phyloP scores from a whole-genome alignment of 441 rosid species.

The Croton setiger region DNA sequence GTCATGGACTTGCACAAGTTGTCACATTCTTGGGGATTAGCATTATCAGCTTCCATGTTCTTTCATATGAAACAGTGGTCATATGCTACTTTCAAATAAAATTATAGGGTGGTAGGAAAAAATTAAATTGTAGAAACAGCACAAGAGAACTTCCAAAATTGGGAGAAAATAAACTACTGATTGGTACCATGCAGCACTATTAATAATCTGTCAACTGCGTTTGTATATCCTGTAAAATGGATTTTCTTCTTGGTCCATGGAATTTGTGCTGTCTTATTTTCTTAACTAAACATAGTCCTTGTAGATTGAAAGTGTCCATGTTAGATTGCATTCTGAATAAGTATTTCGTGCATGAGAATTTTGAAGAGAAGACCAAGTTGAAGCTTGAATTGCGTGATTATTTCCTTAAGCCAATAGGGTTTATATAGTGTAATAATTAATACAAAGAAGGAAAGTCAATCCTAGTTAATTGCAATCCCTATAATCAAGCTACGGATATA shows the following conservation, averaged over 20 bases:
- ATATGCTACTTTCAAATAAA: neutral
- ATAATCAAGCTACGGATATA: neutral
- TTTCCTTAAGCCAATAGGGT: no score
- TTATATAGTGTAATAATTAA: no score
- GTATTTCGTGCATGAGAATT: no score
- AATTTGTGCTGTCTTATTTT: neutral
- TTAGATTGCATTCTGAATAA: neutral
- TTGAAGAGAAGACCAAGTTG: no score
- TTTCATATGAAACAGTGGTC: neutral
- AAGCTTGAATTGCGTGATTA: no score
- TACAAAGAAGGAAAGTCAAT: no score
- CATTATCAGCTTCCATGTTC: neutral
- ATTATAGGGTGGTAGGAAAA: slow-evolving; percentile 2
- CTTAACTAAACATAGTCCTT: neutral
- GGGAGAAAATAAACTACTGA: neutral
- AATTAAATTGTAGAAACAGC: neutral
- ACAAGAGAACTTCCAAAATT: neutral
- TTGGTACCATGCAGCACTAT: neutral
- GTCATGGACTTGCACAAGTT: neutral
- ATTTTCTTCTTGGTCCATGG: neutral
- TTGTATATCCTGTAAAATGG: neutral
- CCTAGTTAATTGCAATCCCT: no score
- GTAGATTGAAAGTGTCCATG: neutral
- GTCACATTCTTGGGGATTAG: neutral
- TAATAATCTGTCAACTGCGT: neutral